phyloP scores from a whole-genome alignment of 805 yeast genomes.

The Spathaspora passalidarum region DNA sequence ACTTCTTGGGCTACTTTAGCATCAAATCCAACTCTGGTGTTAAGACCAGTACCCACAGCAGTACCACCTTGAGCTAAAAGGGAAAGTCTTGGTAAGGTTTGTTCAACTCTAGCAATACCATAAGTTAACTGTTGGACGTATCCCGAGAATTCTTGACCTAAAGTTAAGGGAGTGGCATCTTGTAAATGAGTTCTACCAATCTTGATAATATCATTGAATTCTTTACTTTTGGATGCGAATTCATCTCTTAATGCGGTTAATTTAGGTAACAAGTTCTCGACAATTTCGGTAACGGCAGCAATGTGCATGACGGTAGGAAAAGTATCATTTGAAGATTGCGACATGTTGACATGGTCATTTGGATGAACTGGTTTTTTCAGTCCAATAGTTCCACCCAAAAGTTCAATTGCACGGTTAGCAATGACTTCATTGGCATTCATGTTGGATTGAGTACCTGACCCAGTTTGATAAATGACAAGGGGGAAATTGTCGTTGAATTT shows the following conservation, averaged over 20 bases:
- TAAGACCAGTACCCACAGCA: slow-evolving; percentile 41
- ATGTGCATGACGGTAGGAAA: slow-evolving; percentile 43
- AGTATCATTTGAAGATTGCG: slow-evolving; percentile 38
- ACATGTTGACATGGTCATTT: slow-evolving; percentile 40
- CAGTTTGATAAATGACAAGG: slow-evolving; percentile 40
- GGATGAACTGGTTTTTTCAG: slow-evolving; percentile 39
- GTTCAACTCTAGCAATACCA: slow-evolving; percentile 32
- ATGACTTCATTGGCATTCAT: slow-evolving; percentile 42
- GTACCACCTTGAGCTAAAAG: slow-evolving; percentile 40
- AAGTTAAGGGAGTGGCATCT: slow-evolving; percentile 40
- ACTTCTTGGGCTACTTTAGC: slow-evolving; percentile 32
- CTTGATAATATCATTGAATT: slow-evolving; percentile 33
- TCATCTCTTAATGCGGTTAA: slow-evolving; percentile 33
- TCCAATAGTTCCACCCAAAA: slow-evolving; percentile 36
- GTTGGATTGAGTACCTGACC: slow-evolving; percentile 39
- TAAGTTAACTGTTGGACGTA: slow-evolving; percentile 35
- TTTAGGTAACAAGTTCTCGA: slow-evolving; percentile 27
- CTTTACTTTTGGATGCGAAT: slow-evolving; percentile 25
- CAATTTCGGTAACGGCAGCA: slow-evolving; percentile 37
- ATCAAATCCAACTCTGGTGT: slow-evolving; percentile 37
- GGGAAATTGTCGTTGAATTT: slow-evolving; percentile 38
- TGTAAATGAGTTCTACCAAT: slow-evolving; percentile 41
- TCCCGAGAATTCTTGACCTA: slow-evolving; percentile 40
- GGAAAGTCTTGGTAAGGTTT: slow-evolving; percentile 30
- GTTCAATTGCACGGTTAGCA: slow-evolving; percentile 37